Evolutionary conservation across 2,329 filamentous ascomycete species (phyloP), one percentile per base, ranked within the genome.

Genomic region (Trichoderma arundinaceum): DNA sequence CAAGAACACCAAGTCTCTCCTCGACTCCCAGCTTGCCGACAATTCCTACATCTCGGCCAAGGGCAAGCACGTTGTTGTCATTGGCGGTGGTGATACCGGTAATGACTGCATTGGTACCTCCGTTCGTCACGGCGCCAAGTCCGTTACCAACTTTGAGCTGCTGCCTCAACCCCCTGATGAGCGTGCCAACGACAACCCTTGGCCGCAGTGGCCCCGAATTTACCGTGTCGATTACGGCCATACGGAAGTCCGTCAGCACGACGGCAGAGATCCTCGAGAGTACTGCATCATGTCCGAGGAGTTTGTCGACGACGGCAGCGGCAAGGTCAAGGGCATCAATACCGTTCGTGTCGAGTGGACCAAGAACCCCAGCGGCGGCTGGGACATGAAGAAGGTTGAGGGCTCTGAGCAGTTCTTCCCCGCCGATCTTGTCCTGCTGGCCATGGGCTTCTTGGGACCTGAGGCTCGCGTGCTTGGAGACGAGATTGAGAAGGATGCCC

Each of bases 151-250:
- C 86, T 97, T 98, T 72, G 94, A 98, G 83, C 84, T 98, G 65
- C 85, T 98, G 69, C 94, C 94, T 35, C 93, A 97, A 80, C 94
- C 94, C 71, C 92, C 94, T 7, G 87, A 91, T 67, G 90, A 96
- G 84, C 92, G 94, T 80, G 93, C 92, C 69, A 87, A 88, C 69
- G 94, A 97, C 80, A 98, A 98, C 84, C 94, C 94, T 68, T 98
- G 94, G 94, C 94, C 94, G 9, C 94, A 97, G 81, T 98, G 94
- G 94, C 94, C 94, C 66, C 92, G 94, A 74, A 94, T 97, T 77
- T 97, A 97, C 86, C 93, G 94, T 72, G 92, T 97, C n/a, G 94
- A 98, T 80, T 98, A 98, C 75, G 94, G 94, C 65, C 94, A 98
- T 83, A 90, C 90, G 15, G 94, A 98, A 80, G 94, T 97, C 74